A percentile compares a stretch with the other conserved stretches of the same genome.
phyloP scores from a whole-genome alignment of 2,329 filamentous ascomycete genomes.

The Hymenoscyphus linearis region DNA sequence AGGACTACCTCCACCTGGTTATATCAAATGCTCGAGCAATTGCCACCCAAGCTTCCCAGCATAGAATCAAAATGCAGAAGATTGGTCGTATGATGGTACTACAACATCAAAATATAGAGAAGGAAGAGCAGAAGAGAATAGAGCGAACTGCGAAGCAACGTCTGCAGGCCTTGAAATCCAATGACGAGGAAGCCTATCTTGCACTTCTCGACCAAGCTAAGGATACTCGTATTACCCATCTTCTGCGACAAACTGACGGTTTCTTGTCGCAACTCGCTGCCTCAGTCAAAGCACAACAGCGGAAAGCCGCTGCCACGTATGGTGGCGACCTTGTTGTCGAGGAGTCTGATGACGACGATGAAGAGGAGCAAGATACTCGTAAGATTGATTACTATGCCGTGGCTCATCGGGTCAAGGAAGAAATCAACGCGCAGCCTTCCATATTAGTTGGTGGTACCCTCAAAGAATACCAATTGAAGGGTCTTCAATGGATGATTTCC shows the following conservation, averaged over 20 bases:
- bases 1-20: conserved; percentile 84
- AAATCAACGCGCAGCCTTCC: conserved; percentile 73
- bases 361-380: conserved; percentile 60
- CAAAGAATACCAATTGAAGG: conserved; percentile 98
- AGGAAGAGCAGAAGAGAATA: conserved; percentile 97
- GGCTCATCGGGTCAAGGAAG: conserved; percentile 91
- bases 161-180: conserved; percentile 96
- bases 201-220: conserved; percentile 97
- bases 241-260: conserved; percentile 93
- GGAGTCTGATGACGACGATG: conserved; percentile 62
- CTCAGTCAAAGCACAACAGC: conserved; percentile 91
- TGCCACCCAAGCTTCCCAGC: conserved; percentile 57
- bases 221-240: conserved; percentile 96
- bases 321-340: conserved; percentile 51
- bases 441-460: conserved; percentile 88
- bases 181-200: conserved; percentile 98
- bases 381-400: conserved; percentile 99
- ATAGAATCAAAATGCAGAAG: conserved; percentile 74
- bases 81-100: conserved; percentile 82
- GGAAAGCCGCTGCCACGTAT: conserved; percentile 73
- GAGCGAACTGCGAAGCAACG: conserved; percentile 98
- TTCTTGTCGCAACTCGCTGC: conserved; percentile 94
- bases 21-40: conserved; percentile 78
- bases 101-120: conserved; percentile 95
- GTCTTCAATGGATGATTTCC: conserved; percentile 99